Base-by-base conservation (phyloP, 2,329 filamentous ascomycete species). In the Scedosporium dehoogii region DNA sequence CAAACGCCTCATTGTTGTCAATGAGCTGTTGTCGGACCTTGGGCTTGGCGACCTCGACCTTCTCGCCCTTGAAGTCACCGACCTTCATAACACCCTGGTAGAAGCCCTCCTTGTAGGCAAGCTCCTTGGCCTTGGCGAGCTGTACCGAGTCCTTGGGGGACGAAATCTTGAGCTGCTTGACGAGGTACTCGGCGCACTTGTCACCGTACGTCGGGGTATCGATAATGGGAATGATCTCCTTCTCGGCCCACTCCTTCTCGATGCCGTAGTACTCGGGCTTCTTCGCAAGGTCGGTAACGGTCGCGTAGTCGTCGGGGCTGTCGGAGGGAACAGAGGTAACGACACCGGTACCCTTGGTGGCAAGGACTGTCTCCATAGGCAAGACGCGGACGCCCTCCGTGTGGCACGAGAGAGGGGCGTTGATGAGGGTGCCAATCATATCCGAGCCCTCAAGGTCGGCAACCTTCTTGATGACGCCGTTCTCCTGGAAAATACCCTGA, bases 221-320 rank as follows among this genome's bases (percentile, higher is more conserved):
- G 66, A 96, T 96, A 68, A 99, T 89, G 60, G 94, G 91, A 65
- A 91, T 73, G 62, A 97, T 93, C 66, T 97, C 91, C 62, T 93
- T 80, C 72, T 96, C 90, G 3, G 90, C 92, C 94, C 94, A 99
- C 73, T 96, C 92, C 77, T 96, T 94, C 78, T 96, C 84, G 73
- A 99, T 97, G 60, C 90, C 89, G 75, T 99, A 96, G 79, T 91
- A 97, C 6, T 96, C 93, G 0, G 93, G 85, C 80, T 99, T 99
- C 82, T 97, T 97, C 46, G 86, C 85, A 64, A 99, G 83, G 66
- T 99, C 94, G 56, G 85, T 83, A 51, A 93, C 82, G 33, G 92
- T 99, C 55, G 92, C 92, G 74, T 88, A 99, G 72, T 99, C 94
- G 72, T 99, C 94, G 1, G 94, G 75, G 63, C 90, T 96, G 78